A percentile compares a stretch with the other conserved stretches of the same genome.
Conservation (phyloP, 1,139 yeast genomes). For the Spathaspora sp. region DNA sequence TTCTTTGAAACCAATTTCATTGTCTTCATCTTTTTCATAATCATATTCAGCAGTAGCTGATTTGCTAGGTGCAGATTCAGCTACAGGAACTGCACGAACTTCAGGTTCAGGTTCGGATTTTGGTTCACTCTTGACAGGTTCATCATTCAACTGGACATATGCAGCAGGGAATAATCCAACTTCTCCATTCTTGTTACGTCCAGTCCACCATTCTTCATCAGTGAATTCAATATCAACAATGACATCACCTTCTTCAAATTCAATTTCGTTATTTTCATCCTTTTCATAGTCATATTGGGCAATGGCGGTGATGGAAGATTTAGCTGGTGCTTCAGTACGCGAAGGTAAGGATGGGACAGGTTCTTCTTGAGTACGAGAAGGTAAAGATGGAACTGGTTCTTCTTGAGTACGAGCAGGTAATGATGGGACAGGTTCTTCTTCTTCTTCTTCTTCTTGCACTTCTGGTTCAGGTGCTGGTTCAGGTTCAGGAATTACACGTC, state of each 20-base stretch:
- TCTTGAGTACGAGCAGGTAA: constrained; percentile 20
- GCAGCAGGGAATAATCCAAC: constrained; percentile 74
- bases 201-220: constrained; percentile 85
- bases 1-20: constrained; percentile 79
- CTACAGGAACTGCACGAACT: too few relatives aligned
- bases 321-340: constrained; percentile 17
- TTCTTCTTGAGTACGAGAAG: constrained; percentile 12
- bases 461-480: constrained; percentile 19
- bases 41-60: constrained; percentile 66
- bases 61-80: constrained; percentile 52
- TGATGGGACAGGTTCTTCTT: constrained; percentile 19
- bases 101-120: constrained; percentile 9
- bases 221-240: constrained; percentile 66
- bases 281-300: constrained; percentile 70
- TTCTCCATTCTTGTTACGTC: constrained; percentile 57
- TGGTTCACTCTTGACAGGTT: constrained; percentile 4
- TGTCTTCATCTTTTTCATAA: constrained; percentile 75
- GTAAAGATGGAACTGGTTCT: constrained; percentile 17
- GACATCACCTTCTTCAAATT: constrained; percentile 62
- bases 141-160: constrained; percentile 52
- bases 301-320: constrained; percentile 42
- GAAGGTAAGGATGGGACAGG: constrained; percentile 25
- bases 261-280: constrained; percentile 75
- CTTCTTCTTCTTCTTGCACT: constrained; percentile 18
- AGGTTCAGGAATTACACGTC: constrained; percentile 20